Conservation (phyloP, 225 moss, liverwort and hornwort genomes). For the Marchantia polymorpha region DNA sequence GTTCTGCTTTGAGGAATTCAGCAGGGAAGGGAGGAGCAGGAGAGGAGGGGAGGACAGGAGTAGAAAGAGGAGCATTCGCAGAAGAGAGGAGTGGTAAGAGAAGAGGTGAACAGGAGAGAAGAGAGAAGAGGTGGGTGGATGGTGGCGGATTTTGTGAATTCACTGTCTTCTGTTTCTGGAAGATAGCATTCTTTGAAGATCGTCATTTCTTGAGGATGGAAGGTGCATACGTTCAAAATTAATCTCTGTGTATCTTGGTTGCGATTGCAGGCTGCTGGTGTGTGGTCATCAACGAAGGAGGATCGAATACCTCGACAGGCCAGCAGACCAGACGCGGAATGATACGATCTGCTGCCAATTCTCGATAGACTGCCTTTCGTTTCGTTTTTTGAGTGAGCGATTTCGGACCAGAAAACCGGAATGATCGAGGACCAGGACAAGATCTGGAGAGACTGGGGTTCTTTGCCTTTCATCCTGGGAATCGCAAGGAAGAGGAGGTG, state of each 20-base stretch:
- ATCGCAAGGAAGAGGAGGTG: slow-evolving; percentile 23
- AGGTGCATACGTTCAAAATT: background rate
- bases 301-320: background rate
- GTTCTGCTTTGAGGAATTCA: no score
- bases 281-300: background rate
- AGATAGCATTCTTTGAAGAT: slow-evolving; percentile 2
- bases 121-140: background rate
- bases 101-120: background rate
- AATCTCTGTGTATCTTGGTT: background rate
- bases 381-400: no score
- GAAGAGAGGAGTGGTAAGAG: background rate
- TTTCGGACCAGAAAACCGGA: no score
- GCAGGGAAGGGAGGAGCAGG: background rate
- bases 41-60: background rate
- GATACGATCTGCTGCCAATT: background rate
- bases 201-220: slow-evolving; percentile 4
- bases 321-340: slow-evolving; percentile 2
- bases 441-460: slow-evolving; percentile 33
- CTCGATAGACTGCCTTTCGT: no score
- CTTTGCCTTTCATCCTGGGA: slow-evolving; percentile 22
- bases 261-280: background rate
- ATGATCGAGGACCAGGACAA: background rate
- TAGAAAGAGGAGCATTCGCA: background rate
- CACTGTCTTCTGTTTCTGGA: background rate
- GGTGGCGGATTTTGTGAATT: background rate